Evolutionary conservation across 257 asterid species (phyloP).

Genomic region (Lithospermum erythrorhizon): DNA sequence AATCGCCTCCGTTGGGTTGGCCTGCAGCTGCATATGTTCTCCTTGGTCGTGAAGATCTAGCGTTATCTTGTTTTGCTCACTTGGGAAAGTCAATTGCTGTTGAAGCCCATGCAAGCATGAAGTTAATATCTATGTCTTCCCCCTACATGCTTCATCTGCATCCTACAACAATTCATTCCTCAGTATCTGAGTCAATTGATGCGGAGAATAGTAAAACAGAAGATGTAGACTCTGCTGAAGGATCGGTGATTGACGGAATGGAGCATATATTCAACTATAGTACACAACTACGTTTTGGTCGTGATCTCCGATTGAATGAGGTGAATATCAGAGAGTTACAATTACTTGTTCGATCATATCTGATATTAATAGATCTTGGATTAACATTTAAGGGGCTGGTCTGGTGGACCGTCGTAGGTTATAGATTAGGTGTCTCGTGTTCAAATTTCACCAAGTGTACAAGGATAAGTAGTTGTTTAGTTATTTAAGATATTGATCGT

Average conservation of each 20-base stretch:
- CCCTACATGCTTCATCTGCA: constrained; percentile 87
- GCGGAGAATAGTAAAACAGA: constrained; percentile 55
- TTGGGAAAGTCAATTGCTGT: constrained; percentile 42
- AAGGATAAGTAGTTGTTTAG: too few relatives aligned
- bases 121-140: constrained; percentile 57
- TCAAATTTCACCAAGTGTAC: too few relatives aligned
- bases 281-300: constrained; percentile 87
- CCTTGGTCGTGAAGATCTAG: constrained; percentile 95
- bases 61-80: constrained; percentile 50
- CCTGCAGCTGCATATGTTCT: constrained; percentile 92
- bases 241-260: constrained; percentile 81
- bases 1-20: constrained; percentile 94
- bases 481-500: too few relatives aligned
- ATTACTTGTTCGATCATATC: neutral
- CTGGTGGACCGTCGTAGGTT: too few relatives aligned
- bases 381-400: too few relatives aligned
- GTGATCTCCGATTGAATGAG: constrained; percentile 96
- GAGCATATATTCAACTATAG: constrained; percentile 82
- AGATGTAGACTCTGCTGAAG: constrained; percentile 63
- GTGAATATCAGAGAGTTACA: constrained; percentile 21
- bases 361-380: neutral
- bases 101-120: constrained; percentile 43
- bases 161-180: constrained; percentile 81
- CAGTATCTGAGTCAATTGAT: constrained; percentile 70
- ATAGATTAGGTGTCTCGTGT: too few relatives aligned